Evolutionary conservation across 208 protist species (phyloP).

Genomic region (Leishmania turanica): DNA sequence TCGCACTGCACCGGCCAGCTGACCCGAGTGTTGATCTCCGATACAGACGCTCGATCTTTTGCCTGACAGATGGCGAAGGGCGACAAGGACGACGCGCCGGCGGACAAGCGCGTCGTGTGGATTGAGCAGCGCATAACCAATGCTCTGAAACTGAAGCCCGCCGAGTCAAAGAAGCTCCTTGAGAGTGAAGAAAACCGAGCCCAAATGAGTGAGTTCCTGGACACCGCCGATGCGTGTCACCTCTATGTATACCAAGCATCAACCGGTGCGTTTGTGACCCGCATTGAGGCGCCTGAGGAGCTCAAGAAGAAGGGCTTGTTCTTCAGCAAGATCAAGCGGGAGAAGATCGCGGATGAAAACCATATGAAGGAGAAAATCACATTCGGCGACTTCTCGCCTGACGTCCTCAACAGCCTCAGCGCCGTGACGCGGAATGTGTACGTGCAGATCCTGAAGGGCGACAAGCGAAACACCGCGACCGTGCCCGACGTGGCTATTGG

Average conservation of each 20-base stretch:
- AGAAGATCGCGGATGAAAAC: constrained; percentile 90
- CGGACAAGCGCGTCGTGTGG: constrained; percentile 93
- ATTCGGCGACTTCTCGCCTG: constrained; percentile 84
- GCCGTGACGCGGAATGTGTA: constrained; percentile 87
- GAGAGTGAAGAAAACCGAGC: constrained; percentile 92
- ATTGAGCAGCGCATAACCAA: constrained; percentile 89
- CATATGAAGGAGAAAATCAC: constrained; percentile 84
- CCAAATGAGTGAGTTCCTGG: constrained; percentile 92
- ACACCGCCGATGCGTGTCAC: constrained; percentile 89
- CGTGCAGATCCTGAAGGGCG: constrained; percentile 82
- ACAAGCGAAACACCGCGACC: constrained; percentile 84
- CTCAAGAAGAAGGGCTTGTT: constrained; percentile 93
- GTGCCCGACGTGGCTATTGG: constrained; percentile 93
- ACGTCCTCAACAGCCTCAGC: constrained; percentile 77
- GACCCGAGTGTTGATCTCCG: not conserved
- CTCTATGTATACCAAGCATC: constrained; percentile 91
- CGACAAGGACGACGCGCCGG: constrained; percentile 91
- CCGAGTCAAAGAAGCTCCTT: constrained; percentile 91
- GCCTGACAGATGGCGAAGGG: constrained; percentile 65
- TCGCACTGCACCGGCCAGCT: not conserved
- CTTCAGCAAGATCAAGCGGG: constrained; percentile 91
- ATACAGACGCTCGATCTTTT: not conserved
- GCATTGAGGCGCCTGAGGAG: constrained; percentile 89
- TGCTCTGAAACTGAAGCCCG: constrained; percentile 87
- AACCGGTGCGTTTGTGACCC: constrained; percentile 71